Conservation (phyloP, 2,329 filamentous ascomycete species). For the Aquanectria penicillioides region DNA sequence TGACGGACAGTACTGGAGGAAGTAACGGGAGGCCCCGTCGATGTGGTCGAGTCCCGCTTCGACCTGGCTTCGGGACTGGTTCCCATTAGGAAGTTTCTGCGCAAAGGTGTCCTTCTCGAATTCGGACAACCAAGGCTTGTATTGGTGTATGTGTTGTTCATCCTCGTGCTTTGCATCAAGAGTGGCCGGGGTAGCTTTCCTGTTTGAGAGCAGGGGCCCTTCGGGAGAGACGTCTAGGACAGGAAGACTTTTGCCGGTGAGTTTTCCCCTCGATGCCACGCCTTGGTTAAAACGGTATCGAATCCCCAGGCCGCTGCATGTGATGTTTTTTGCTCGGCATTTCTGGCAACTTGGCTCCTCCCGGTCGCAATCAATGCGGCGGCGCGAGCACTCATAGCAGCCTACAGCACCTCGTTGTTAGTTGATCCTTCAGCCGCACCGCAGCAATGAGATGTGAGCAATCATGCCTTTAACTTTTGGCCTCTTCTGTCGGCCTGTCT, state of each 20-base stretch:
- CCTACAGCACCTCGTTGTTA: constrained; percentile 18
- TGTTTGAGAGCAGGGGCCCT: not conserved
- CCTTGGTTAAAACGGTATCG: constrained; percentile 38
- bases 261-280: constrained; percentile 33
- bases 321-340: constrained; percentile 31
- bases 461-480: constrained; percentile 16
- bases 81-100: not conserved
- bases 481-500: constrained; percentile 1
- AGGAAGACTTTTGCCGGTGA: constrained; percentile 32
- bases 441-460: not conserved
- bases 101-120: too few relatives aligned
- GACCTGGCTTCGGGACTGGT: not conserved
- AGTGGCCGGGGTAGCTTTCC: not conserved
- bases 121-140: too few relatives aligned
- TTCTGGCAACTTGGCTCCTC: constrained; percentile 34
- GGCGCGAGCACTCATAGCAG: constrained; percentile 37
- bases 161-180: not conserved
- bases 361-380: constrained; percentile 39
- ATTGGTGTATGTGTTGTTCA: not conserved
- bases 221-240: not conserved
- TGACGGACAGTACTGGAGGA: constrained; percentile 31
- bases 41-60: constrained; percentile 29
- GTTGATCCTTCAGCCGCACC: not conserved
- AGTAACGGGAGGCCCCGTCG: constrained; percentile 30
- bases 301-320: constrained; percentile 32